Evolutionary conservation across 139 green algal genomes (phyloP), one percentile per base, ranked within the genome.

Genomic region (Closterium sp.): DNA sequence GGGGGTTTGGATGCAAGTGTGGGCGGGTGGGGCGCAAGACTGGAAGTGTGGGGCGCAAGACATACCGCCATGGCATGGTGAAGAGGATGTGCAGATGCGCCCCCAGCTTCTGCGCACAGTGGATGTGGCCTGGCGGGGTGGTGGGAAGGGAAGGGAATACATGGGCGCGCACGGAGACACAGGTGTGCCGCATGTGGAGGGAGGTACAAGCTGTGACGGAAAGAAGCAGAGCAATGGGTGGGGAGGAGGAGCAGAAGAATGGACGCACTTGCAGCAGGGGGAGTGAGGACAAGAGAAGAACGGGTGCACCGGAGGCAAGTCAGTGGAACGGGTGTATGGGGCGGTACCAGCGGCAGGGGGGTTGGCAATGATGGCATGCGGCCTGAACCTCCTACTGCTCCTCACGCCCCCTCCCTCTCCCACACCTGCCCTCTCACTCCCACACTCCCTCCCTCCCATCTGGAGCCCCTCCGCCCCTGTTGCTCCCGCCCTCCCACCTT

Each of bases 321-420:
- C n/a, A n/a, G n/a, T n/a, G n/a, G n/a, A n/a, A n/a, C n/a, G n/a
- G n/a, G n/a, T n/a, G n/a, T n/a, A 36, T 43, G 85, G 10, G 55
- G 31, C 32, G 23, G 64, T 91, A 91, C 87, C 95, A 84, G 96
- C 96, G 28, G 90, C 90, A 34, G 94, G 95, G 28, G 94, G 96
- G 87, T 97, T 97, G 91, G 94, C 91, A n/a, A 97, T 96, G 88
- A 97, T 95, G 4, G 95, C 94, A 83, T 97, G 90, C 19, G 95
- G 94, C 33, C 91, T 28, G 32, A 92, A 92, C n/a, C 43, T 69
- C 43, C 43, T 69, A 16, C 43, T 69, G 43, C 43, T 25, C 12
- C 7, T 9, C n/a, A n/a, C 23, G 84, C n/a, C 21, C 43, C 43
- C n/a, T 69, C 12, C 23, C 23, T 12, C 43, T 69, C 43, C 43